Evolutionary conservation across 169 alveolate genomes (phyloP), one percentile per base, ranked within the genome.

Genomic region (Plasmodium malariae): DNA sequence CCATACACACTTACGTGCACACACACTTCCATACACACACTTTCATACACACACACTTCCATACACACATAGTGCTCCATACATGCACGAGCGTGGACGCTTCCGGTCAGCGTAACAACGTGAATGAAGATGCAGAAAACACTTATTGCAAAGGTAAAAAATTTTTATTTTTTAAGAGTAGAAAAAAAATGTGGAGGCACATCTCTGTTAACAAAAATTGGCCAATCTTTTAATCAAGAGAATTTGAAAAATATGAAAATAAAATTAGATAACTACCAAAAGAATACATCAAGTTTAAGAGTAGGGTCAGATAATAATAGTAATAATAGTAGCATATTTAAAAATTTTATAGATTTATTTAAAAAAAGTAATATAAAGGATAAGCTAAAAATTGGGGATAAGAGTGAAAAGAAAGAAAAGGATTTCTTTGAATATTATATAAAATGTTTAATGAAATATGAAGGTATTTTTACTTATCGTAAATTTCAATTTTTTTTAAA

Each of bases 391-490:
- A 62, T 67, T 19, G 49, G 49, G 6, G 78, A 78, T 26, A 51
- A 71, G 9, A 60, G 11, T 14, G 92, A 85, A 24, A 85, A 85
- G n/a, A 65, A 71, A 59, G 87, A 72, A 71, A 72, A 68, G 34
- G 86, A 85, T 12, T 70, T 85, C 43, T 85, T 67, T 34, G 57
- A 67, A 45, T 49, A 67, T 40, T 85, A 70, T 67, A 9, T 85
- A 68, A 85, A 85, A 43, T 72, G 74, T 40, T 32, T 85, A 71
- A 85, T 85, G 86, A 72, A 94, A 90, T 62, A 70, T 93, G 92
- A 87, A 59, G 94, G 74, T 2, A 36, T 59, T 67, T 70, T 71
- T 67, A 73, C 87, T 1, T 80, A 67, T 43, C 36, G 70, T 54
- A 71, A 67, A 51, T 69, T 88, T 71, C 72, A 76, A 67, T 36